Conservation (phyloP, 164 flowering plant species). For the Liquidambar formosana region DNA sequence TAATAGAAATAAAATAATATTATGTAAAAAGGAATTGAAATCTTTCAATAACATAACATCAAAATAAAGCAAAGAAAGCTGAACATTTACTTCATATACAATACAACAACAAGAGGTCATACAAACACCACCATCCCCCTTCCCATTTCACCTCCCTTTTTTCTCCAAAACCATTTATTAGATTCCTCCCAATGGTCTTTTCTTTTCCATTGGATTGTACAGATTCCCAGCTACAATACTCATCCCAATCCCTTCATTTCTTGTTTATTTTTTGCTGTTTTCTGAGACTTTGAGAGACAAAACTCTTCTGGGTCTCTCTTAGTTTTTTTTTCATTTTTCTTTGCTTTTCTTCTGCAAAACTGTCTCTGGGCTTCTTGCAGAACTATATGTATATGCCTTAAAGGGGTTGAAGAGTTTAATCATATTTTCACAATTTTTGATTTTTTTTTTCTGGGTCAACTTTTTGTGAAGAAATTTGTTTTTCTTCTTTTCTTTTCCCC, state of each 20-base stretch:
- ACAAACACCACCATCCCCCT: constrained; percentile 30
- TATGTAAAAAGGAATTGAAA: constrained; percentile 12
- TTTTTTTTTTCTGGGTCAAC: constrained; percentile 5
- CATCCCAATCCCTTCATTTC: constrained; percentile 31
- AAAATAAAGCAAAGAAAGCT: constrained; percentile 32
- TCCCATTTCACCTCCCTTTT: constrained; percentile 21
- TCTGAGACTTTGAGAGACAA: constrained; percentile 15
- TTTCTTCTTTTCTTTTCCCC: constrained; percentile 7
- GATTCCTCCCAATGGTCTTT: constrained; percentile 61
- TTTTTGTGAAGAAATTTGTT: constrained; percentile 16
- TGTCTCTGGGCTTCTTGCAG: constrained; percentile 41
- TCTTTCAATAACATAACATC: constrained; percentile 25
- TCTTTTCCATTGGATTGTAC: constrained; percentile 49
- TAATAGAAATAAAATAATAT: not conserved
- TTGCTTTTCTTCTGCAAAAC: constrained; percentile 24
- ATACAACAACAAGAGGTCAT: constrained; percentile 47
- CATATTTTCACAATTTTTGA: constrained; percentile 15
- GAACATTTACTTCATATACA: constrained; percentile 60
- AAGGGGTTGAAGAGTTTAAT: constrained; percentile 21
- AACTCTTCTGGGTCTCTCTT: constrained; percentile 37
- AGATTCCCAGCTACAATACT: constrained; percentile 44
- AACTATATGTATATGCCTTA: constrained; percentile 13
- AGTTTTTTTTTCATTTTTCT: constrained; percentile 16
- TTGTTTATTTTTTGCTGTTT: constrained; percentile 21
- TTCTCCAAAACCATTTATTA: constrained; percentile 39